phyloP scores from a whole-genome alignment of 208 protist species.

The Crithidia sp. region DNA sequence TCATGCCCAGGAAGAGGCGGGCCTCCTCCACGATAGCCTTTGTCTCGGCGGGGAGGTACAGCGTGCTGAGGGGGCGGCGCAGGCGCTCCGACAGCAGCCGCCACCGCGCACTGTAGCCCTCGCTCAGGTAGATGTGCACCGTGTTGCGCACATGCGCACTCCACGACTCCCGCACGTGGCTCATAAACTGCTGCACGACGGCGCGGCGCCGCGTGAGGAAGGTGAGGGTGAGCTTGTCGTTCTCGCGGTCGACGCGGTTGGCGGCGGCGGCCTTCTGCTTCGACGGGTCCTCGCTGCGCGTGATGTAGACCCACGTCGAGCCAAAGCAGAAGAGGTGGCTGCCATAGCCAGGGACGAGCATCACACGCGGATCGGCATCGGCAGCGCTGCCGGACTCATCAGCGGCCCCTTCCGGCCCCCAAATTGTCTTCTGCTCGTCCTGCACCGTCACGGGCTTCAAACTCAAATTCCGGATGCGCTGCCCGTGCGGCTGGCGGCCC shows the following conservation, averaged over 20 bases:
- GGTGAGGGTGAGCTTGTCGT: slow-evolving; percentile 77
- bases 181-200: slow-evolving; percentile 68
- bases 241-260: slow-evolving; percentile 61
- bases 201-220: slow-evolving; percentile 66
- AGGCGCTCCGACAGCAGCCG: slow-evolving; percentile 66
- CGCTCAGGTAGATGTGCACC: slow-evolving; percentile 72
- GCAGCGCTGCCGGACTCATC: slow-evolving; percentile 3
- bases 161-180: slow-evolving; percentile 64
- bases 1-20: slow-evolving; percentile 76
- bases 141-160: slow-evolving; percentile 46
- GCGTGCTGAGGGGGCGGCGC: slow-evolving; percentile 68
- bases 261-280: slow-evolving; percentile 57
- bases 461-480: slow-evolving; percentile 66
- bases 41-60: slow-evolving; percentile 65
- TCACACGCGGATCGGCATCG: slow-evolving; percentile 23
- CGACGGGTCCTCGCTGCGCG: slow-evolving; percentile 63
- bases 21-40: slow-evolving; percentile 79
- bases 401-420: slow-evolving; percentile 16
- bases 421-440: slow-evolving; percentile 47
- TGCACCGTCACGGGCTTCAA: slow-evolving; percentile 70
- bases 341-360: slow-evolving; percentile 85
- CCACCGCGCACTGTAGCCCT: slow-evolving; percentile 69
- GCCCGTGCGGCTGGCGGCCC: slow-evolving; percentile 69
- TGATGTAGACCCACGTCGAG: slow-evolving; percentile 71
- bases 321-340: slow-evolving; percentile 73